Percentiles rank a stretch among this genome's conserved stretches.
These are phyloP conservation scores for Zygosaccharomyces sapae DNA, from an alignment of 1,139 yeast species.

Conservation along the genomic window DNA sequence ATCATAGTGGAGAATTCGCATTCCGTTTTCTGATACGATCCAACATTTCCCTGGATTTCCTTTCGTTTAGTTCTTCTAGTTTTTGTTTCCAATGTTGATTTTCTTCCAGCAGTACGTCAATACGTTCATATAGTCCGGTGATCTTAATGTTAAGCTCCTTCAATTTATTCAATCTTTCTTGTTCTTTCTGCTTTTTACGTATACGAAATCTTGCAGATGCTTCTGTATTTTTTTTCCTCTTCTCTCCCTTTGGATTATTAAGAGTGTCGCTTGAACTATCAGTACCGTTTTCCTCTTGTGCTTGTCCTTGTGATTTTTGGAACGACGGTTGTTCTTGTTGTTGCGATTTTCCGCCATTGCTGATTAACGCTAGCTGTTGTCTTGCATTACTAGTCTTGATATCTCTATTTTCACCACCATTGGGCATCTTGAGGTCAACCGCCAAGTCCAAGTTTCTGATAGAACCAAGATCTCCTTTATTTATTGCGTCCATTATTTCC, in stretches of 20 bases:
- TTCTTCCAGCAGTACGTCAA: slow-evolving; percentile 27
- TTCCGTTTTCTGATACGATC: slow-evolving; percentile 26
- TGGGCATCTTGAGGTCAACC: slow-evolving; percentile 9
- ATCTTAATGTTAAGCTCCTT: slow-evolving; percentile 24
- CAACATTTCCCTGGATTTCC: slow-evolving; percentile 27
- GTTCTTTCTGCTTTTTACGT: slow-evolving; percentile 29
- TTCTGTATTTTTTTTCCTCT: slow-evolving; percentile 30
- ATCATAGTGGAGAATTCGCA: slow-evolving; percentile 9
- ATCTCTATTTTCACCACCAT: neutral
- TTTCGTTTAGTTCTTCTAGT: slow-evolving; percentile 30
- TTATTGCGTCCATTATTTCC: slow-evolving; percentile 29
- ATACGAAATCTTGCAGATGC: slow-evolving; percentile 33
- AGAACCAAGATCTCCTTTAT: slow-evolving; percentile 18
- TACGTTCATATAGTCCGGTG: slow-evolving; percentile 21
- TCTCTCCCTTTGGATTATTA: slow-evolving; percentile 14
- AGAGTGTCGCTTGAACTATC: neutral
- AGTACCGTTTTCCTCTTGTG: neutral
- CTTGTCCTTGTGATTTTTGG: neutral
- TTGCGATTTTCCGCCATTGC: neutral
- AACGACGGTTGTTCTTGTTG: neutral
- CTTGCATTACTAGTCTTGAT: neutral
- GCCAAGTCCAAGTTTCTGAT: slow-evolving; percentile 10
- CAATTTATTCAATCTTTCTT: slow-evolving; percentile 24
- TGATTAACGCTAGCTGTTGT: neutral
- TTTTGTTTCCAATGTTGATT: slow-evolving; percentile 30